Conservation (phyloP, 306 rosid genomes). For the Cucurbita argyrosperma region DNA sequence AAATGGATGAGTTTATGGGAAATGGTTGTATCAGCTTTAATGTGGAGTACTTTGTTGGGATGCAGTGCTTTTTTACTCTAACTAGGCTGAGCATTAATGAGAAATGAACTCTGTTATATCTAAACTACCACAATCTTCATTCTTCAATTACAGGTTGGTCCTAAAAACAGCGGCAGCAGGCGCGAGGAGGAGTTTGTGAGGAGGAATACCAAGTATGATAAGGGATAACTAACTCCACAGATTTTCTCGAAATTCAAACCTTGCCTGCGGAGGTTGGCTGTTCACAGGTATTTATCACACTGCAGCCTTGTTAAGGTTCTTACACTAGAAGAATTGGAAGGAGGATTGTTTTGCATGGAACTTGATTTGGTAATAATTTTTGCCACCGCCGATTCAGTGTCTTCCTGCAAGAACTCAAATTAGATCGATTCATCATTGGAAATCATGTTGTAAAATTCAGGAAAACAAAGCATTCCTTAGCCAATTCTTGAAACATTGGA, state of each 20-base stretch:
- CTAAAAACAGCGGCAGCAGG: too few relatives aligned
- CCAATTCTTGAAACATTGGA: neutral
- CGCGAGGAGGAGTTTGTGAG: too few relatives aligned
- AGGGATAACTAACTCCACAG: too few relatives aligned
- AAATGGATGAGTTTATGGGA: too few relatives aligned
- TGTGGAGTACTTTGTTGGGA: too few relatives aligned
- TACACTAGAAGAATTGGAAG: neutral
- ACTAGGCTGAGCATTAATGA: neutral
- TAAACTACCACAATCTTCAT: neutral
- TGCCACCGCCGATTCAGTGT: neutral
- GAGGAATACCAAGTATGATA: too few relatives aligned
- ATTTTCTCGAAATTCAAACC: too few relatives aligned
- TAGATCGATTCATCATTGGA: conserved; percentile 13
- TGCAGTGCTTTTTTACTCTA: neutral
- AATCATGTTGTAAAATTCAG: neutral
- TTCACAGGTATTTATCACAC: neutral
- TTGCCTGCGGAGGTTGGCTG: neutral
- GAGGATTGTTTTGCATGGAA: neutral
- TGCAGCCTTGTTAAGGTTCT: neutral
- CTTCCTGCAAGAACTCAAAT: conserved; percentile 24
- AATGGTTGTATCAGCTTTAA: too few relatives aligned
- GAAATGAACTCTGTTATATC: neutral
- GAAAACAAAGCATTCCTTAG: neutral
- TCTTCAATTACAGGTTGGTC: neutral
- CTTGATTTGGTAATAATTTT: conserved; percentile 9